phyloP scores from a whole-genome alignment of 2,329 filamentous ascomycete species.

The Parafenestella ontariensis region DNA sequence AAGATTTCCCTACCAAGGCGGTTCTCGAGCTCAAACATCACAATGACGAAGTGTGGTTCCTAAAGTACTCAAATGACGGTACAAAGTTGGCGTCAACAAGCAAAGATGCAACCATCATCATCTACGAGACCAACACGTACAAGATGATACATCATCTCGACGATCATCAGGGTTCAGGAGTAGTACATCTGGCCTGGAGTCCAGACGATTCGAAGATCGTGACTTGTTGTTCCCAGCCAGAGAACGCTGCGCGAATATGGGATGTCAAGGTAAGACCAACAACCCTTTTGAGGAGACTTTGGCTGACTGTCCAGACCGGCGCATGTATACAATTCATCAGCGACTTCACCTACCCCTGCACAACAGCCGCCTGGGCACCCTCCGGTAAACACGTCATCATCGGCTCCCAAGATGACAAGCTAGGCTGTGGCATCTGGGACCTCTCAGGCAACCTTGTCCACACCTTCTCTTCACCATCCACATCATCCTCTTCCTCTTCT shows the following conservation, averaged over 20 bases:
- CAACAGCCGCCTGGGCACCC: conserved; percentile 85
- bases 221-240: conserved; percentile 72
- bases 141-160: conserved; percentile 66
- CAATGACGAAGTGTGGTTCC: conserved; percentile 86
- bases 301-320: conserved; percentile 35
- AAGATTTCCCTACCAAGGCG: conserved; percentile 77
- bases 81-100: conserved; percentile 82
- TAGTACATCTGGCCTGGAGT: conserved; percentile 88
- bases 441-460: conserved; percentile 67
- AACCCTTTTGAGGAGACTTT: not conserved
- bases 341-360: conserved; percentile 83
- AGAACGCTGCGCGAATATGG: conserved; percentile 78
- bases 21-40: conserved; percentile 76
- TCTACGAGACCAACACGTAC: conserved; percentile 81
- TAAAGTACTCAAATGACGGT: conserved; percentile 89
- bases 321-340: conserved; percentile 67
- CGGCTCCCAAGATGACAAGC: conserved; percentile 54
- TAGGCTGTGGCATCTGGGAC: conserved; percentile 63
- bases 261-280: conserved; percentile 54
- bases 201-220: conserved; percentile 88
- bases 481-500: not conserved
- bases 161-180: conserved; percentile 72
- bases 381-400: conserved; percentile 81
- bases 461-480: conserved; percentile 12
- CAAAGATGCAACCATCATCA: conserved; percentile 73